phyloP scores from a whole-genome alignment of 441 rosid species.

The Dalechampia spathulata region DNA sequence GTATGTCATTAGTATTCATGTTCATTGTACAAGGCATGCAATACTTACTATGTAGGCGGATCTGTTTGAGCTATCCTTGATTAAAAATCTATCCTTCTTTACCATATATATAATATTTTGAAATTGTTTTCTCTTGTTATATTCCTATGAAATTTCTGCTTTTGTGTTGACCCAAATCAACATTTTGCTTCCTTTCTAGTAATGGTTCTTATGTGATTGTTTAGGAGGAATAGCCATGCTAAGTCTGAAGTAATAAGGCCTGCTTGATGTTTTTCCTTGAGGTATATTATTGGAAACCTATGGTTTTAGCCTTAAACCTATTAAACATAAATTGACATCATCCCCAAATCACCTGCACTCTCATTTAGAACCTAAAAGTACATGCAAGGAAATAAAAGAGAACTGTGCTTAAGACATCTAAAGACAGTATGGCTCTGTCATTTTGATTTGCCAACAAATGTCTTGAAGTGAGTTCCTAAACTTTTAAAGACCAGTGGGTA shows the following conservation, averaged over 20 bases:
- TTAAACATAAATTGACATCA: background rate
- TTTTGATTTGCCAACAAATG: background rate
- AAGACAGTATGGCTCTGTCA: background rate
- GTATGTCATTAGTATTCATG: conserved; percentile 26
- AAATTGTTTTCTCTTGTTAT: background rate
- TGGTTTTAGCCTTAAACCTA: too few relatives aligned
- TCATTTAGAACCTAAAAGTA: background rate
- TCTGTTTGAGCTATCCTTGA: conserved; percentile 1
- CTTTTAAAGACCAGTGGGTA: background rate
- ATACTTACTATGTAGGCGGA: background rate
- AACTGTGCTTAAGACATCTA: background rate
- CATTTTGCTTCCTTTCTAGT: background rate
- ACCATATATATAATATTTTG: background rate
- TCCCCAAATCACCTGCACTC: background rate
- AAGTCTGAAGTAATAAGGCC: background rate
- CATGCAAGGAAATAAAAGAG: background rate
- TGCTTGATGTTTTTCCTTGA: too few relatives aligned
- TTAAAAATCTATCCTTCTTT: background rate
- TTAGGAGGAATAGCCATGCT: background rate
- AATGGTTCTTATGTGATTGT: background rate
- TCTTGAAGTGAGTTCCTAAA: background rate
- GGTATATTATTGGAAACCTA: too few relatives aligned
- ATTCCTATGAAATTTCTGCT: background rate
- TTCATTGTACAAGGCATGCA: background rate
- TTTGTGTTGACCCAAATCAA: background rate